These are phyloP conservation scores for Fistulinella staudtii DNA, from an alignment of 1,284 basidiomycete genomes.

Conservation along the genomic window DNA sequence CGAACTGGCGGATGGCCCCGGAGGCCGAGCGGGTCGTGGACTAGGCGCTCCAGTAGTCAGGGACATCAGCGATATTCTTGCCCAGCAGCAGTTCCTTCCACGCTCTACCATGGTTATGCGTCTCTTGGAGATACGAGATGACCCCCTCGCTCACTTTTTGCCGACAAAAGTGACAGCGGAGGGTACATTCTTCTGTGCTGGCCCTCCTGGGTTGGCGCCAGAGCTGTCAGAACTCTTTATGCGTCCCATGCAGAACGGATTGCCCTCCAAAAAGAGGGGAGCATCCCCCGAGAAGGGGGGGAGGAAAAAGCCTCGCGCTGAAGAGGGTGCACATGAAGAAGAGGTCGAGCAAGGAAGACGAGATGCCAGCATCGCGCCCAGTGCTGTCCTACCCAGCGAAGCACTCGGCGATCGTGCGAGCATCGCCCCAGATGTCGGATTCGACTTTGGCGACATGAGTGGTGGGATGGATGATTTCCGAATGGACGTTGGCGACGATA, in stretches of 20 bases:
- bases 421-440: conserved; percentile 48
- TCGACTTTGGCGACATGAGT: conserved; percentile 57
- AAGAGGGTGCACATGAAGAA: conserved; percentile 45
- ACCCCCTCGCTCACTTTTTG: conserved; percentile 82
- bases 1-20: conserved; percentile 74
- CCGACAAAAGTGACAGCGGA: conserved; percentile 71
- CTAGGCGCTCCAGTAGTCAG: conserved; percentile 55
- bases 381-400: conserved; percentile 51
- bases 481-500: conserved; percentile 46
- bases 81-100: conserved; percentile 79
- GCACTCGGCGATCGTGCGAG: conserved; percentile 46
- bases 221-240: conserved; percentile 82
- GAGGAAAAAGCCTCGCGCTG: conserved; percentile 60
- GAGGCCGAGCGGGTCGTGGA: conserved; percentile 50
- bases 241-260: conserved; percentile 58
- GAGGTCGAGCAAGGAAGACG: conserved; percentile 69
- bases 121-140: conserved; percentile 78
- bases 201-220: conserved; percentile 75
- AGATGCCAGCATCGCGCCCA: conserved; percentile 57
- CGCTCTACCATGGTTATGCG: conserved; percentile 78
- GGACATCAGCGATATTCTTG: conserved; percentile 73
- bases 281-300: conserved; percentile 51
- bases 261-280: conserved; percentile 51
- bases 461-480: conserved; percentile 60
- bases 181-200: conserved; percentile 75